Percentiles rank a stretch among this genome's conserved stretches.
Conservation (phyloP, 495 filamentous ascomycete species). For the Hypoxylon trugodes region DNA sequence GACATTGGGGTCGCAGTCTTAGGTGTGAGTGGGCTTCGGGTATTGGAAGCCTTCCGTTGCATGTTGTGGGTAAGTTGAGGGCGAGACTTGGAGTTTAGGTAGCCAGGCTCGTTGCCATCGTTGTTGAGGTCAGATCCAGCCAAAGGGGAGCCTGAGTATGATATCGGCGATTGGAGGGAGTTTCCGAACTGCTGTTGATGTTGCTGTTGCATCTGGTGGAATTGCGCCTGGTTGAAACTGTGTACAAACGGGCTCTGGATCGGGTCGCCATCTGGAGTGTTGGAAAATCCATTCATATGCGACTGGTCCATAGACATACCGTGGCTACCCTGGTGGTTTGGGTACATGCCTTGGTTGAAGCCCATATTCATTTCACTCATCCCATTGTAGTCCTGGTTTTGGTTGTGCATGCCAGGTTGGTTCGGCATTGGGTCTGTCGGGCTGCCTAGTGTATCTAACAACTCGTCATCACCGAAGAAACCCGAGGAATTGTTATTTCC, state of each 20-base stretch:
- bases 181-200: conserved; percentile 62
- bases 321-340: conserved; percentile 49
- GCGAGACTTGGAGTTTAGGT: conserved; percentile 63
- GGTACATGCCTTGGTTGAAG: conserved; percentile 57
- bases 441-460: conserved; percentile 65
- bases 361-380: conserved; percentile 59
- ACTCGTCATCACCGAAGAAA: conserved; percentile 70
- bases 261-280: conserved; percentile 85
- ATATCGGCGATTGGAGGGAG: conserved; percentile 60
- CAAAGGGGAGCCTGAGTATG: conserved; percentile 61
- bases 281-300: conserved; percentile 79
- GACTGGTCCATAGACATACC: conserved; percentile 56
- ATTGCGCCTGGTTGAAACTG: conserved; percentile 77
- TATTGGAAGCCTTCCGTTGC: conserved; percentile 74
- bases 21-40: conserved; percentile 80
- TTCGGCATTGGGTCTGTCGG: conserved; percentile 53
- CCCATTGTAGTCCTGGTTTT: conserved; percentile 57
- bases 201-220: conserved; percentile 67
- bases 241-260: conserved; percentile 87
- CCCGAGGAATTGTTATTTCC: conserved; percentile 48
- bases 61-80: conserved; percentile 66
- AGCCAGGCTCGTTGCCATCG: conserved; percentile 57
- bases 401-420: conserved; percentile 56
- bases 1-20: conserved; percentile 64
- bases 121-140: conserved; percentile 66